These are phyloP conservation scores for Penicillium diatomitis DNA, from an alignment of 495 filamentous ascomycete species.

Conservation along the genomic window DNA sequence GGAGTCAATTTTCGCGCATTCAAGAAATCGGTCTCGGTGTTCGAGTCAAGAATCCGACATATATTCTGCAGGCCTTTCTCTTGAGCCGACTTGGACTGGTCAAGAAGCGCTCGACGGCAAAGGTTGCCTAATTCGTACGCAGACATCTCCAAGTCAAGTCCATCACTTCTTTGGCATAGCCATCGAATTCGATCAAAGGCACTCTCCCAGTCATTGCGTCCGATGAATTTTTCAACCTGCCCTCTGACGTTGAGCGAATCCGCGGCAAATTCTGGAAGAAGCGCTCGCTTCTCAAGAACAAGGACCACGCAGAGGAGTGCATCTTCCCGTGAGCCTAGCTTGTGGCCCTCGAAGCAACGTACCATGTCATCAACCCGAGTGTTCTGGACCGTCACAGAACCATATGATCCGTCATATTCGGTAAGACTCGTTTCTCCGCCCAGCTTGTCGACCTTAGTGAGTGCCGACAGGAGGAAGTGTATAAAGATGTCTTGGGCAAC, in stretches of 20 bases:
- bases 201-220: slow-evolving; percentile 11
- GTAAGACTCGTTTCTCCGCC: slow-evolving; percentile 12
- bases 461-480: slow-evolving; percentile 16
- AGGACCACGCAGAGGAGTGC: slow-evolving; percentile 30
- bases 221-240: slow-evolving; percentile 7
- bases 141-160: slow-evolving; percentile 17
- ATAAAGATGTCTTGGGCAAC: slow-evolving; percentile 33
- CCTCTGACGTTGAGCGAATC: slow-evolving; percentile 10
- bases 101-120: slow-evolving; percentile 19
- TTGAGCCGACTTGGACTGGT: slow-evolving; percentile 2
- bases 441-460: slow-evolving; percentile 5
- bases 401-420: too few relatives aligned
- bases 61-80: slow-evolving; percentile 6
- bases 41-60: slow-evolving; percentile 1
- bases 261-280: slow-evolving; percentile 21
- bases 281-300: slow-evolving; percentile 6
- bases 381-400: slow-evolving; percentile 2
- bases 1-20: not conserved
- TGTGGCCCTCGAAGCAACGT: slow-evolving; percentile 13
- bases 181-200: slow-evolving; percentile 18
- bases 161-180: slow-evolving; percentile 22
- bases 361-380: slow-evolving; percentile 18
- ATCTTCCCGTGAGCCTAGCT: slow-evolving; percentile 27
- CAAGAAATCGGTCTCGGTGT: slow-evolving; percentile 10
- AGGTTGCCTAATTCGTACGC: slow-evolving; percentile 21